These are phyloP conservation scores for Nepenthes alata DNA, from an alignment of 179 eudicot species.

Conservation along the genomic window DNA sequence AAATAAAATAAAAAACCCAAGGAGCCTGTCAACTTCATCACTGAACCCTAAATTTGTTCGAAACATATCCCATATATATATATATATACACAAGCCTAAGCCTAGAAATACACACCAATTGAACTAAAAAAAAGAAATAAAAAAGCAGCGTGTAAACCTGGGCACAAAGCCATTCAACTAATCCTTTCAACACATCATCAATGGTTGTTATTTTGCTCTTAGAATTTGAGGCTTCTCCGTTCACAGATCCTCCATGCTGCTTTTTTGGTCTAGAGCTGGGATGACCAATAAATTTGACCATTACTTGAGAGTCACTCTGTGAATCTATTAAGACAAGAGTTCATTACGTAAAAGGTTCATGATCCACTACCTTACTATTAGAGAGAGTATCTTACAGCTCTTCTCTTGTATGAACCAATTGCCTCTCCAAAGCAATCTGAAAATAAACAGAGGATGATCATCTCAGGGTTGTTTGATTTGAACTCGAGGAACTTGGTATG, in stretches of 20 bases:
- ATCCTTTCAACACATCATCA: constrained; percentile 70
- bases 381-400: constrained; percentile 85
- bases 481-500: neutral
- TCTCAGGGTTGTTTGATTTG: constrained; percentile 6
- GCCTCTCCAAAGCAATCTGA: constrained; percentile 84
- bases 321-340: neutral
- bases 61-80: too few relatives aligned
- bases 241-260: constrained; percentile 31
- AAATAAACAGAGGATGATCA: constrained; percentile 1
- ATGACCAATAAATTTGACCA: constrained; percentile 7
- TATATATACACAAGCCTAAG: too few relatives aligned
- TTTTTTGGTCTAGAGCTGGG: constrained; percentile 68
- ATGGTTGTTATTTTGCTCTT: constrained; percentile 52
- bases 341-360: constrained; percentile 1
- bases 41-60: too few relatives aligned
- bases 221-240: constrained; percentile 59
- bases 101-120: neutral
- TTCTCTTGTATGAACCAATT: constrained; percentile 96
- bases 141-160: constrained; percentile 40
- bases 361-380: constrained; percentile 53
- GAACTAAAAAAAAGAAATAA: neutral
- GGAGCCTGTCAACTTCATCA: too few relatives aligned
- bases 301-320: neutral
- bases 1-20: too few relatives aligned
- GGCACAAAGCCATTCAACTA: constrained; percentile 82